Conservation (phyloP, 2,329 filamentous ascomycete species). For the Fusarium hostae region DNA sequence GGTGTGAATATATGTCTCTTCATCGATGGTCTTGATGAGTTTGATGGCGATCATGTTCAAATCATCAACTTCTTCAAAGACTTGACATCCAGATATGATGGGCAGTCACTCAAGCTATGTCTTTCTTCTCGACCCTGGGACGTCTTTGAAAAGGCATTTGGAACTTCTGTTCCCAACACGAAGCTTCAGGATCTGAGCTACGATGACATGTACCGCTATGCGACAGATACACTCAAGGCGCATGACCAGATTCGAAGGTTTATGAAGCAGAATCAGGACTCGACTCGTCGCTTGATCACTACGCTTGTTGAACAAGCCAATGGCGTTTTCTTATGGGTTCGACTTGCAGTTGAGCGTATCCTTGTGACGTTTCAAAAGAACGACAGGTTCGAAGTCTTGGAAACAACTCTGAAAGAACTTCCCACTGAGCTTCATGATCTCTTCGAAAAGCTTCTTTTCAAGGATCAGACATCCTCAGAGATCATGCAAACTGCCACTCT, state of each 20-base stretch:
- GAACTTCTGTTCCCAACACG: conserved; percentile 2
- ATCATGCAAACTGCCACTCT: conserved; percentile 1
- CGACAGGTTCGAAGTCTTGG: neutral
- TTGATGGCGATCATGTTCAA: conserved; percentile 45
- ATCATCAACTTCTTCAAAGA: conserved; percentile 45
- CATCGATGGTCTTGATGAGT: conserved; percentile 51
- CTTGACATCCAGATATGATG: neutral
- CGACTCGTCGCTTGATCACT: neutral
- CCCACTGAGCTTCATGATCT: conserved; percentile 8
- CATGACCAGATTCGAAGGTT: neutral
- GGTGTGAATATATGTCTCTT: conserved; percentile 41
- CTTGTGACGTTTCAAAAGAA: neutral
- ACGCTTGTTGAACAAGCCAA: neutral
- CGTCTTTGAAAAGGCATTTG: conserved; percentile 10
- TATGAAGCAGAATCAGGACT: neutral
- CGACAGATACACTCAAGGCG: neutral
- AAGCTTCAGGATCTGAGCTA: conserved; percentile 17
- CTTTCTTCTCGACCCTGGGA: conserved; percentile 9
- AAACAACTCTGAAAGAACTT: neutral
- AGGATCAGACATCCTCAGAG: neutral
- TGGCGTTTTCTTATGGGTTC: conserved; percentile 22
- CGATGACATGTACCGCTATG: conserved; percentile 12
- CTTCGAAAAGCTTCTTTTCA: conserved; percentile 5
- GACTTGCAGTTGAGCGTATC: conserved; percentile 10
- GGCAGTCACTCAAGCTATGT: conserved; percentile 10